Conservation (phyloP, 2,329 filamentous ascomycete genomes). For the Stachybotrys chartarum region DNA sequence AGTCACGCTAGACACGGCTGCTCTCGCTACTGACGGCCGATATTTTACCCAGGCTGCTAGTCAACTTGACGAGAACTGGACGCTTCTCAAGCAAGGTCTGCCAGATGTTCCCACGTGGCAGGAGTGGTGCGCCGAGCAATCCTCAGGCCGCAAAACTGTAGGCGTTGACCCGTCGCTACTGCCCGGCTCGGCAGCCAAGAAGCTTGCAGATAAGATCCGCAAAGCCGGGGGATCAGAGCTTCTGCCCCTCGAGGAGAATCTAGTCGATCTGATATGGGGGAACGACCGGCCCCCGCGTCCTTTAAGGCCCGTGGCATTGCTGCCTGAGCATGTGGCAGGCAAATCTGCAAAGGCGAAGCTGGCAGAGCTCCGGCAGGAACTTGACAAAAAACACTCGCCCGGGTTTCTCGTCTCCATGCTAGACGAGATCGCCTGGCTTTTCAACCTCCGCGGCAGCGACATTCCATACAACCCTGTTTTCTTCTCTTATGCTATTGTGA, state of each 20-base stretch:
- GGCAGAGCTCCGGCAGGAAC: conserved; percentile 77
- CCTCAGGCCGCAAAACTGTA: conserved; percentile 78
- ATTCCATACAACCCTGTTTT: conserved; percentile 98
- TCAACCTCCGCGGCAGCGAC: conserved; percentile 89
- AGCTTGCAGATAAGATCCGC: conserved; percentile 78
- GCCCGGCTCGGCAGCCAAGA: conserved; percentile 55
- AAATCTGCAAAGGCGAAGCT: conserved; percentile 81
- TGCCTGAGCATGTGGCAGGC: conserved; percentile 68
- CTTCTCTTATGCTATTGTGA: conserved; percentile 91
- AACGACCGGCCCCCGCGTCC: conserved; percentile 65
- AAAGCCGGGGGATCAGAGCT: conserved; percentile 76
- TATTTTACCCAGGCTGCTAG: conserved; percentile 96
- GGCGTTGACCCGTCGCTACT: conserved; percentile 87
- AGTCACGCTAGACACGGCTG: conserved; percentile 77
- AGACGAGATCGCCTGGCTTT: conserved; percentile 97
- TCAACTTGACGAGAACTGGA: conserved; percentile 89
- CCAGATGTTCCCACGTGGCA: conserved; percentile 96
- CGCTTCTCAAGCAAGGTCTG: conserved; percentile 83
- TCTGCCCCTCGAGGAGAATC: conserved; percentile 68
- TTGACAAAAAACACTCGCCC: conserved; percentile 81
- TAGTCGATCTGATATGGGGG: conserved; percentile 90
- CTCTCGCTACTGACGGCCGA: conserved; percentile 86
- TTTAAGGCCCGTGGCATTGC: conserved; percentile 65
- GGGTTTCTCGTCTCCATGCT: conserved; percentile 91
- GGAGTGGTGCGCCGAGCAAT: conserved; percentile 86